Evolutionary conservation across 164 flowering plant species (phyloP), one percentile per base, ranked within the genome.

Genomic region (Chimonanthus praecox): DNA sequence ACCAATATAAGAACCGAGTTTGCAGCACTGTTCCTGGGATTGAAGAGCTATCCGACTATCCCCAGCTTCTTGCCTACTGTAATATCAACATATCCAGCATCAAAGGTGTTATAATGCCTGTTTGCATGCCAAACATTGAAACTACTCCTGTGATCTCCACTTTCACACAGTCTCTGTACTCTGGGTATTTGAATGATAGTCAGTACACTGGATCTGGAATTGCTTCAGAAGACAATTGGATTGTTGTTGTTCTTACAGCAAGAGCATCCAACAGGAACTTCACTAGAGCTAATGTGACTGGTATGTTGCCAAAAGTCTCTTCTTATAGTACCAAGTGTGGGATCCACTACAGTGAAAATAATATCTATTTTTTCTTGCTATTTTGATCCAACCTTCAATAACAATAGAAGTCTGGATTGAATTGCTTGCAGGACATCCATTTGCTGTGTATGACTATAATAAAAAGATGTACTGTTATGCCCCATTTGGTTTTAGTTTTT

Each of bases 81-180:
- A 82, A 87, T 81, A 81, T 92, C 71, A 88, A 87, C 77, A 64
- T 86, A 77, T 75, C 85, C 58, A 73, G 78, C 82, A 90, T 94
- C 3, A 81, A 80, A 73, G 92, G 87, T 64, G 92, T 47, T 4
- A 62, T 88, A 72, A 68, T 90, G 88, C 97, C 94, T 47, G 92
- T 88, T 45, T 90, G 97, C 61, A 92, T 92, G 73, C 94, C 91
- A 11, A 71, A 80, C 76, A 82, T 87, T 51, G 87, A 45, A 6
- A 75, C 86, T 1, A 71, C 71, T 44, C 80, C 83, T 0, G 89
- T 94, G 21, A 88, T 94, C 11, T 72, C 89, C 0, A 94, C 92
- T 78, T 94, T 79, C 81, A 94, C 98, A 0, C 77, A 81, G 68
- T 74, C 92, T 43, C 89, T 81, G 76, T 91, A 89, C 78, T 82